phyloP scores from a whole-genome alignment of 345 rosid genomes.

The Kernera saxatilis region DNA sequence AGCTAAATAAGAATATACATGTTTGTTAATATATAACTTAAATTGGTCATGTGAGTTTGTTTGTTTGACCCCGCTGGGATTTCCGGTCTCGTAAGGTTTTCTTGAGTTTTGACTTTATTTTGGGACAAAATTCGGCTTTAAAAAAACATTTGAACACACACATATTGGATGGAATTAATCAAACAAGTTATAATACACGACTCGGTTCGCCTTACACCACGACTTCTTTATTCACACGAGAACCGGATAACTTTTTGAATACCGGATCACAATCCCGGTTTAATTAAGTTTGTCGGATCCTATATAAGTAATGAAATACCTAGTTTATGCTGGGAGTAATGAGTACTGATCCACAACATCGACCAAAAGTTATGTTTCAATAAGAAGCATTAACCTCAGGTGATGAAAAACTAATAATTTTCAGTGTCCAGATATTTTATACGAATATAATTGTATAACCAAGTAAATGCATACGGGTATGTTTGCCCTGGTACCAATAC shows the following conservation, averaged over 20 bases:
- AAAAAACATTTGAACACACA: conserved; percentile 2
- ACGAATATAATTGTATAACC: background rate
- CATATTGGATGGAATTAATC: conserved; percentile 15
- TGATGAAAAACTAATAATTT: background rate
- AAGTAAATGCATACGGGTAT: background rate
- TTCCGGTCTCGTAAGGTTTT: background rate
- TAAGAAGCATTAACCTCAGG: background rate
- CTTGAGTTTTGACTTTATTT: conserved; percentile 20
- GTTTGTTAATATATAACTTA: too few relatives aligned
- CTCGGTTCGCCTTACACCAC: conserved; percentile 4
- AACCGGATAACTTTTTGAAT: background rate
- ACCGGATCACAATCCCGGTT: background rate
- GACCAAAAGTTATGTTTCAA: background rate
- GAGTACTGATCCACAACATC: background rate
- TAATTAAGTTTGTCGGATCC: background rate
- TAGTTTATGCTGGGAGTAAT: too few relatives aligned
- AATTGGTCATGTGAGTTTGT: background rate
- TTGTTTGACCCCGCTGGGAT: conserved; percentile 3
- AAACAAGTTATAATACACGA: background rate
- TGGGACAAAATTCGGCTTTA: background rate
- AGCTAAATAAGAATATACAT: background rate
- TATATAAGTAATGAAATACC: too few relatives aligned
- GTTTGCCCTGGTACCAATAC: background rate
- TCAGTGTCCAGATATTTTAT: background rate
- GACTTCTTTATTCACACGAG: conserved; percentile 7